Base-by-base conservation (phyloP, 768 basidiomycete genomes). In the Clathrus columnatus region DNA sequence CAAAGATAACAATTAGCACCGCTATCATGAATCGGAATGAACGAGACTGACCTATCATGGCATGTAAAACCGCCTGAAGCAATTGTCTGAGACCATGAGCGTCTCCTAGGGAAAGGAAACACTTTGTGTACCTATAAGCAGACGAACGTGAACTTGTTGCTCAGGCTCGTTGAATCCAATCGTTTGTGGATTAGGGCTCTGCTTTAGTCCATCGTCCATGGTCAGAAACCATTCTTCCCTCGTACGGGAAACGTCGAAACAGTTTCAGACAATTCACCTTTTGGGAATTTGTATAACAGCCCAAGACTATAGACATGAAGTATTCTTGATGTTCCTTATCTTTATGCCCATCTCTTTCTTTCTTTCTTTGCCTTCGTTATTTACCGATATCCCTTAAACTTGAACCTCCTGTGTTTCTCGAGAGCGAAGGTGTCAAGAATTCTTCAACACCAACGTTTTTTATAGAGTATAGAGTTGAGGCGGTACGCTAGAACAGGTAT, bases 21-120 rank as follows among this genome's bases (percentile, higher is more conserved):
- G 48, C 6, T 11, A n/a, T n/a, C 11, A n/a, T n/a, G n/a, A 20
- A n/a, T 20, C 7, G 26, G 11, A 10, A 36, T 5, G n/a, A 36
- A n/a, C 14, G 36, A 32, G 30, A 50, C 54, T 27, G 14, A 56
- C 54, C 54, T 32, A 56, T 29, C 54, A 56, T 51, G 6, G 54
- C 46, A 29, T 56, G 54, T n/a, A 50, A 20, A 7, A 56, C 24
- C 2, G 24, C 50, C 20, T 51, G 18, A 7, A 51, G 30, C 14
- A 51, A 41, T 17, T 20, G 7, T 7, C 28, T 30, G 4, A 30
- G 32, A 27, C 30, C 30, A 8, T 30, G 4, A 17, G 50, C 50
- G 14, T 5, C 29, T 7, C 17, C 11, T 17, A 51, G 29, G 7
- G 50, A 23, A n/a, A n/a, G n/a, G n/a, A n/a, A 7, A 20, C 41